phyloP scores from a whole-genome alignment of 129 eudicot species.

The Lonicera japonica region DNA sequence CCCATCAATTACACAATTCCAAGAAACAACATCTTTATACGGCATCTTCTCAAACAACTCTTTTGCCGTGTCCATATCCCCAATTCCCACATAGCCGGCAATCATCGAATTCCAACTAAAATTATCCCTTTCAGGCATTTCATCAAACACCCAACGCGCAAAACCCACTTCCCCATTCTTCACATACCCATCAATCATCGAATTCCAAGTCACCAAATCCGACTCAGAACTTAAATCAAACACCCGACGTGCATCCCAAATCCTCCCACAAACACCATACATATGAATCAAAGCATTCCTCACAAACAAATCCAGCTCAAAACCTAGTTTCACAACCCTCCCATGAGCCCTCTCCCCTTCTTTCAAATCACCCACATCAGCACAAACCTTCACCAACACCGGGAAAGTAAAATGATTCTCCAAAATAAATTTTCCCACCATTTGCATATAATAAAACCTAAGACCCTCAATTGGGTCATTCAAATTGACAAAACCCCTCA shows the following conservation, averaged over 20 bases:
- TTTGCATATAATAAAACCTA: constrained; percentile 26
- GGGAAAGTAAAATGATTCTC: constrained; percentile 57
- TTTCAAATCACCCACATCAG: constrained; percentile 21
- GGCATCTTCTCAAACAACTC: constrained; percentile 52
- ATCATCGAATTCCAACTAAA: constrained; percentile 60
- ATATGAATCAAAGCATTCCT: constrained; percentile 43
- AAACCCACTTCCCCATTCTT: constrained; percentile 42
- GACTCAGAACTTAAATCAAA: constrained; percentile 40
- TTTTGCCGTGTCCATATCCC: constrained; percentile 41
- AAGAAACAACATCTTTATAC: constrained; percentile 45
- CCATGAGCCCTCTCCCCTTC: constrained; percentile 52
- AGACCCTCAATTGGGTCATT: constrained; percentile 25
- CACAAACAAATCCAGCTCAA: constrained; percentile 52
- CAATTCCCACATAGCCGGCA: constrained; percentile 40
- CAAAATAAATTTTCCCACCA: constrained; percentile 33
- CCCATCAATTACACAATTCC: constrained; percentile 65
- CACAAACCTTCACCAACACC: constrained; percentile 45
- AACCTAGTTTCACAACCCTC: constrained; percentile 42
- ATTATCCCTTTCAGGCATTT: constrained; percentile 46
- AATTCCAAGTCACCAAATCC: constrained; percentile 65
- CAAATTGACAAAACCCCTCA: constrained; percentile 35
- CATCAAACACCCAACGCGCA: constrained; percentile 47
- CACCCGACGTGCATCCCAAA: constrained; percentile 37
- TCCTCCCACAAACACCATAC: constrained; percentile 42
- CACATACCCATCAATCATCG: constrained; percentile 61